A percentile compares a stretch with the other conserved stretches of the same genome.
Evolutionary conservation across 1,284 basidiomycete genomes (phyloP).

Genomic region (Microbotryomycetes sp.): DNA sequence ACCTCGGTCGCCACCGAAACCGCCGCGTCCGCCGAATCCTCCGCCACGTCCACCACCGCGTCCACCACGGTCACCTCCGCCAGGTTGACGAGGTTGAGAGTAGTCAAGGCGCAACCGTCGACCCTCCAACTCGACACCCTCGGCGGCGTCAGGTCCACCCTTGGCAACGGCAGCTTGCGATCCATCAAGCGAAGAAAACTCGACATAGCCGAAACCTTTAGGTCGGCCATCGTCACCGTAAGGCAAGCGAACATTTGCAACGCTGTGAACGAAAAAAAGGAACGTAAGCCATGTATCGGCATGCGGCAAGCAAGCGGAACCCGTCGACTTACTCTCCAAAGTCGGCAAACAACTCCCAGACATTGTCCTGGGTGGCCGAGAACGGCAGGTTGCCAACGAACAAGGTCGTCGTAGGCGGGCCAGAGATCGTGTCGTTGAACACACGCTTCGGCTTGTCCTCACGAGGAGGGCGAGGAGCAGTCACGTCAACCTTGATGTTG

Average conservation of each 20-base stretch:
- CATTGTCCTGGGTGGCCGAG: conserved; percentile 66
- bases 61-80: conserved; percentile 43
- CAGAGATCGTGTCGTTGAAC: conserved; percentile 46
- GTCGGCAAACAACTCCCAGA: conserved; percentile 89
- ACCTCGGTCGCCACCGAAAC: conserved; percentile 44
- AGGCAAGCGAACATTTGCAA: conserved; percentile 63
- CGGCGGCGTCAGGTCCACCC: conserved; percentile 44
- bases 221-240: conserved; percentile 88
- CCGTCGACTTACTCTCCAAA: conserved; percentile 67
- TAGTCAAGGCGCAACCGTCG: conserved; percentile 78
- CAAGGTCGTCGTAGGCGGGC: conserved; percentile 61
- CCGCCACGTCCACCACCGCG: conserved; percentile 32
- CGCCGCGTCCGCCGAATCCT: conserved; percentile 33
- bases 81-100: conserved; percentile 66
- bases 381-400: conserved; percentile 91
- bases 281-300: too few relatives aligned
- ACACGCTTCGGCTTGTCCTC: conserved; percentile 53
- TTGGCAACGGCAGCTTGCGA: conserved; percentile 73
- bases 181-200: conserved; percentile 72
- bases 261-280: neutral
- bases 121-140: conserved; percentile 74
- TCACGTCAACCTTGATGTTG: conserved; percentile 76
- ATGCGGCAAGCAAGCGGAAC: too few relatives aligned
- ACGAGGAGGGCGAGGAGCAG: conserved; percentile 55
- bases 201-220: conserved; percentile 97